phyloP scores from a whole-genome alignment of 208 protist species.

The Phytomonas sp. region DNA sequence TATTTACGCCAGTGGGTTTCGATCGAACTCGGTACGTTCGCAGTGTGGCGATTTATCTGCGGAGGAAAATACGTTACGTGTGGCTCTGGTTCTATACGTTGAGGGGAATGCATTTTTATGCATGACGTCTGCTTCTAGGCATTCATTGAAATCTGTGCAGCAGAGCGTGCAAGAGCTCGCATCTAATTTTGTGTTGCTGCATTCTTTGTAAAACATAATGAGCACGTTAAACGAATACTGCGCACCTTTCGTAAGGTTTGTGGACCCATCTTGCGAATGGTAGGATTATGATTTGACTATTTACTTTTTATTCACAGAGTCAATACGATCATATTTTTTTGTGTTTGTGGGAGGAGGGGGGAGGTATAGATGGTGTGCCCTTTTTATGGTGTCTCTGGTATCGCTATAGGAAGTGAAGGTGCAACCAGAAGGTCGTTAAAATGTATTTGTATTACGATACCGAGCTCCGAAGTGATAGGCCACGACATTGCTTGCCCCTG shows the following conservation, averaged over 20 bases:
- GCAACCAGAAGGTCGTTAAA: neutral
- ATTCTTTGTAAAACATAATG: conserved; percentile 1
- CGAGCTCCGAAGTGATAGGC: neutral
- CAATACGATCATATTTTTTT: neutral
- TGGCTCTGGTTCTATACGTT: conserved; percentile 46
- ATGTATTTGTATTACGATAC: neutral
- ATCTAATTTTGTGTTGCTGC: conserved; percentile 19
- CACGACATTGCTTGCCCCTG: neutral
- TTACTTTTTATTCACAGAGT: neutral
- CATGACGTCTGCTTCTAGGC: conserved; percentile 26
- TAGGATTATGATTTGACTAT: neutral
- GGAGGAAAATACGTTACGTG: conserved; percentile 35
- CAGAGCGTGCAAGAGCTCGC: conserved; percentile 46
- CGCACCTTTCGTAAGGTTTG: neutral
- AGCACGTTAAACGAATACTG: neutral
- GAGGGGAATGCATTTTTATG: conserved; percentile 67
- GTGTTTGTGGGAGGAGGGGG: neutral
- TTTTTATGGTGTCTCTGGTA: neutral
- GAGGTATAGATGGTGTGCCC: neutral
- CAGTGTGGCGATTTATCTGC: conserved; percentile 1
- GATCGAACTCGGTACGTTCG: conserved; percentile 16
- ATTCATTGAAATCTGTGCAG: conserved; percentile 23
- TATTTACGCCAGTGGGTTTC: neutral
- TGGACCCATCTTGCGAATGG: neutral
- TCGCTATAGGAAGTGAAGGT: neutral